A percentile compares a stretch with the other conserved stretches of the same genome.
Evolutionary conservation across 441 rosid genomes (phyloP).

Genomic region (Erodium trifolium): DNA sequence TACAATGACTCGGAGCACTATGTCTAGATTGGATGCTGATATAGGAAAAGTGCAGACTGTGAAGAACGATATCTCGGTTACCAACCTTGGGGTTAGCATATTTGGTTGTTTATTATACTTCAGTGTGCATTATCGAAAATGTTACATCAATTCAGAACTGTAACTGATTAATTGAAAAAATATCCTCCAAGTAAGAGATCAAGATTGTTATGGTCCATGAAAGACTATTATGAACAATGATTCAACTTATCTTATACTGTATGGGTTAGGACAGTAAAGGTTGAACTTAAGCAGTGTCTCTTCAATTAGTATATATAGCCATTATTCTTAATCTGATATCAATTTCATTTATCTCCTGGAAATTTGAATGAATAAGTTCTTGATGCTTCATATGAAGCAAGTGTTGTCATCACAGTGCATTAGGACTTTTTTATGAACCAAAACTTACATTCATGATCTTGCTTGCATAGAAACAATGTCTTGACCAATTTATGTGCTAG

Average conservation of each 20-base stretch:
- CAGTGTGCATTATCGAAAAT: no score
- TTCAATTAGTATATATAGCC: not conserved
- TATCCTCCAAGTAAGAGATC: not conserved
- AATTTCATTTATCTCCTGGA: not conserved
- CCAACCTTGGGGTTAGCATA: not conserved
- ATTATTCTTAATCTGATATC: not conserved
- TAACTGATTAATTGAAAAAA: no score
- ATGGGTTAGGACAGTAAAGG: not conserved
- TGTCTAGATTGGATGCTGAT: not conserved
- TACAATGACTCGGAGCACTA: not conserved
- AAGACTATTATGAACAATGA: not conserved
- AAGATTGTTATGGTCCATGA: not conserved
- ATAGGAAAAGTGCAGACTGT: not conserved
- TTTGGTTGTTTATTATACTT: no score
- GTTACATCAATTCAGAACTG: no score
- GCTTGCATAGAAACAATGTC: no score
- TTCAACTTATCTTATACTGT: not conserved
- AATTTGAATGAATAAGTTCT: not conserved
- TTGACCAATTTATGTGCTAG: no score
- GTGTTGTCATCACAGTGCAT: no score
- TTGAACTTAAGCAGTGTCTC: not conserved
- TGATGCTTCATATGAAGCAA: not conserved
- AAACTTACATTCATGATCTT: no score
- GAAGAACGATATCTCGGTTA: not conserved
- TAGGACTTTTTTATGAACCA: no score